Evolutionary conservation across 2,329 filamentous ascomycete genomes (phyloP), one percentile per base, ranked within the genome.

Genomic region (Hypoxylon sp.): DNA sequence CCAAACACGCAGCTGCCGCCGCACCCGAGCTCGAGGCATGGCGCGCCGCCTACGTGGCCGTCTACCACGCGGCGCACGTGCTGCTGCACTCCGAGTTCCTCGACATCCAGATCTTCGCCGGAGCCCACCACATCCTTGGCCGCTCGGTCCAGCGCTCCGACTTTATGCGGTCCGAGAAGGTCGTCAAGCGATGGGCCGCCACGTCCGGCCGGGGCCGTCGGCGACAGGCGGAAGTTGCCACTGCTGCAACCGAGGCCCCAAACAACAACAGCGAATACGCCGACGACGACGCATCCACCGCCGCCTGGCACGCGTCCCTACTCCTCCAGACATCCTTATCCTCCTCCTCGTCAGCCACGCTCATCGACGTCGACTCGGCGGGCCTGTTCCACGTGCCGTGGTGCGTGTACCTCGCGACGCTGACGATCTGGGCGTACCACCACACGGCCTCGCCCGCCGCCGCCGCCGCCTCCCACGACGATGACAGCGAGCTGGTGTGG

Each of bases 31-130:
- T 71, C 6, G 69, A 73, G 21, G 62, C 76, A 3, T 82, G 82
- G 49, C 74, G 76, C 31, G 78, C 79, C 1, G 79, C 83, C 0
- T 81, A 80, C 17, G 72, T 79, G n/a, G 78, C 82, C 0, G 75
- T 88, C 0, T 87, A 86, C 55, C 84, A 86, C 60, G 77, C 83
- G 0, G 83, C 83, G 0, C 80, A 85, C 40, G 76, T 86, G 5
- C 75, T 83, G 0, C 74, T 88, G 2, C 77, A 84, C 53, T 81
- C 82, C 5, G 83, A 86, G 13, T 81, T 88, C 35, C 73, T 87
- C 0, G 84, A 88, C 63, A 73, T 88, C 0, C 85, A 88, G 62
- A 86, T 87, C 37, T 84, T 83, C 40, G 85, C 84, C 0, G 85
- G 85, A 0, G 81, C 84, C 2, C 72, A 78, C 1, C 80, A 87